Evolutionary conservation across 1,284 basidiomycete species (phyloP), one percentile per base, ranked within the genome.

Genomic region (Kalmanozyma brasiliensis): DNA sequence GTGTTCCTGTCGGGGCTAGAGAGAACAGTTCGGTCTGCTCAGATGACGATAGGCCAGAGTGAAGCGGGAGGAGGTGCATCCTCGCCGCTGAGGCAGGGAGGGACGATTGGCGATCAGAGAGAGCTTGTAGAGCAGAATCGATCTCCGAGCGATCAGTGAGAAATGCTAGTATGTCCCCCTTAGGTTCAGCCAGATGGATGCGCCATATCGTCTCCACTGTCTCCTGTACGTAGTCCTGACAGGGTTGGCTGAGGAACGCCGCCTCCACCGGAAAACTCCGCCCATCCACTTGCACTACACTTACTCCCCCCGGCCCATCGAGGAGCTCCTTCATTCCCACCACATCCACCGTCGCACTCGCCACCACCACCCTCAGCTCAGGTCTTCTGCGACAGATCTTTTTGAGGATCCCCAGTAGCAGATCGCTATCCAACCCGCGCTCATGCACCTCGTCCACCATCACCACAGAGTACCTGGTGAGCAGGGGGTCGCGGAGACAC

Each of bases 311-410:
- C 10, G 53, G 49, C 19, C 49, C 24, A 7, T 84, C 82, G 49
- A 98, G 98, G 82, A 94, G 98, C 49, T 95, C 89, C 35, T 90
- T 84, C 74, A 98, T 93, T 11, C 89, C 88, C 42, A 88, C 87
- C 33, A 93, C 95, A 81, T 98, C 94, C 19, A 98, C 88, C 1
- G 95, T 98, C 1, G 96, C 96, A 5, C 94, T 96, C 3, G 94
- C 94, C 30, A 98, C 89, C 38, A 98, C 89, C 22, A 98, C 85
- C 20, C 96, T 87, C 40, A 98, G 87, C 8, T 91, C 89, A 2
- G 92, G 91, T 38, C 95, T 87, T 80, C 95, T 94, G 52, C 89
- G 87, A 38, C 91, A 89, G 55, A 98, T 94, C 72, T 84, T 84
- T 42, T 83, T 83, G 10, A 85, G 69, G 9, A 84, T 66, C 4